A percentile compares a stretch with the other conserved stretches of the same genome.
Evolutionary conservation across 2,329 filamentous ascomycete genomes (phyloP).

Genomic region (Orbilia blumenaviensis): DNA sequence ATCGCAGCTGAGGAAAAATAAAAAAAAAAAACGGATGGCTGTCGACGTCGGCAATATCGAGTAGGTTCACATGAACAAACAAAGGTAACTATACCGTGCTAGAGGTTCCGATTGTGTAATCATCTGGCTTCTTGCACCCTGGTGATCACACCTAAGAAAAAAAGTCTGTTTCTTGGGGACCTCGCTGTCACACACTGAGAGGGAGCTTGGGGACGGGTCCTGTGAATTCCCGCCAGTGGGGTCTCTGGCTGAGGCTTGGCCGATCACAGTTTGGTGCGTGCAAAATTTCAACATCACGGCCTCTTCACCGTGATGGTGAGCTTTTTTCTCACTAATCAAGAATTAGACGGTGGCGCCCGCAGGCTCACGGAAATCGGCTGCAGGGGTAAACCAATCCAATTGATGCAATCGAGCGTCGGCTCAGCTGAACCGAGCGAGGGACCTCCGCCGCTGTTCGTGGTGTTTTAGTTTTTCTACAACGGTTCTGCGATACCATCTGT

Average conservation of each 20-base stretch:
- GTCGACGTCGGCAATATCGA: neutral
- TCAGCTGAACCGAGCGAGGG: neutral
- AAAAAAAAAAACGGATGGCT: slow-evolving; percentile 23
- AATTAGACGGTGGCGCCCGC: slow-evolving; percentile 2
- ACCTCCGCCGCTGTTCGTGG: neutral
- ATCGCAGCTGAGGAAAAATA: neutral
- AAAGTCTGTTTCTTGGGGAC: neutral
- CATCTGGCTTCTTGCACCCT: neutral
- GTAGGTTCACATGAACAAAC: slow-evolving; percentile 23
- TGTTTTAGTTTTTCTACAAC: neutral
- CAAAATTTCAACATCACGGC: slow-evolving; percentile 16
- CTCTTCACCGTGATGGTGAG: neutral
- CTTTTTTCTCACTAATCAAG: slow-evolving; percentile 19
- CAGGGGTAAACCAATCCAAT: slow-evolving; percentile 19
- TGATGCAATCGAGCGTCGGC: slow-evolving; percentile 5
- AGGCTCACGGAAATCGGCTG: slow-evolving; percentile 33
- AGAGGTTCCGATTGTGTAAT: neutral
- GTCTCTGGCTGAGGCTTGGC: slow-evolving; percentile 27
- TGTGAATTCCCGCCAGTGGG: slow-evolving; percentile 19
- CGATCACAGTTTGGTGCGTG: neutral
- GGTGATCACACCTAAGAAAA: slow-evolving; percentile 19
- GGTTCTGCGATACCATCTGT: neutral
- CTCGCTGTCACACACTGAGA: slow-evolving; percentile 3
- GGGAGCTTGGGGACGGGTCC: neutral
- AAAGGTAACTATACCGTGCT: slow-evolving; percentile 2